Conservation (phyloP, 768 basidiomycete genomes). For the Boletus huronensis region DNA sequence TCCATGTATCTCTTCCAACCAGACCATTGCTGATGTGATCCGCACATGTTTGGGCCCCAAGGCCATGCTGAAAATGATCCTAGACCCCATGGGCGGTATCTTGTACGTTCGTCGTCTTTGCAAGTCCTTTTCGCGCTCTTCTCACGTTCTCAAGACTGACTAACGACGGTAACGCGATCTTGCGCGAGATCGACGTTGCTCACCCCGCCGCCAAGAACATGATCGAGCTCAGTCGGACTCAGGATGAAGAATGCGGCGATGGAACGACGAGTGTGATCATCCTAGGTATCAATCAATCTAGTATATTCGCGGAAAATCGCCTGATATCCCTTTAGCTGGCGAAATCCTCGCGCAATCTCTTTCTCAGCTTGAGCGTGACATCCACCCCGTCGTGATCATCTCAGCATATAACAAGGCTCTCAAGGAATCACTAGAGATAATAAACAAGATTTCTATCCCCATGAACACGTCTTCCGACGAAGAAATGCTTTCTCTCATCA, state of each 20-base stretch:
- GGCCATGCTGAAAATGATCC: conserved; percentile 99
- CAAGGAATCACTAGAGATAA: conserved; percentile 84
- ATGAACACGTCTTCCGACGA: conserved; percentile 83
- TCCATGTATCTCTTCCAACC: neutral
- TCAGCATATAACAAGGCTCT: conserved; percentile 96
- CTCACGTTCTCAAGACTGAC: conserved; percentile 59
- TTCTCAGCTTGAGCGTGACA: conserved; percentile 90
- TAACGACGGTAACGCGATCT: conserved; percentile 98
- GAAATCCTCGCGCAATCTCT: conserved; percentile 97
- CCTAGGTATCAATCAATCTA: conserved; percentile 57
- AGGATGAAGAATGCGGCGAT: conserved; percentile 98
- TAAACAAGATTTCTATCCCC: conserved; percentile 83
- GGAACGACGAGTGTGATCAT: conserved; percentile 99
- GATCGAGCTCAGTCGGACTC: conserved; percentile 97
- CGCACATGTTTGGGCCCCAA: conserved; percentile 96
- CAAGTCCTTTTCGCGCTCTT: neutral
- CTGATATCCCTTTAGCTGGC: conserved; percentile 53
- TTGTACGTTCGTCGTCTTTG: conserved; percentile 49
- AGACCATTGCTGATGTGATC: conserved; percentile 98
- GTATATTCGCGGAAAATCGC: rapidly evolving
- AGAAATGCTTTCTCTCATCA: conserved; percentile 95
- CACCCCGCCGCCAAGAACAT: conserved; percentile 99
- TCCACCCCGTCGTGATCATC: conserved; percentile 99
- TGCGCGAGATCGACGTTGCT: conserved; percentile 97
- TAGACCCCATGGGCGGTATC: conserved; percentile 99